Percentiles rank a stretch among this genome's conserved stretches.
These are phyloP conservation scores for Fonsecaea monophora DNA, from an alignment of 2,329 filamentous ascomycete genomes.

Conservation along the genomic window DNA sequence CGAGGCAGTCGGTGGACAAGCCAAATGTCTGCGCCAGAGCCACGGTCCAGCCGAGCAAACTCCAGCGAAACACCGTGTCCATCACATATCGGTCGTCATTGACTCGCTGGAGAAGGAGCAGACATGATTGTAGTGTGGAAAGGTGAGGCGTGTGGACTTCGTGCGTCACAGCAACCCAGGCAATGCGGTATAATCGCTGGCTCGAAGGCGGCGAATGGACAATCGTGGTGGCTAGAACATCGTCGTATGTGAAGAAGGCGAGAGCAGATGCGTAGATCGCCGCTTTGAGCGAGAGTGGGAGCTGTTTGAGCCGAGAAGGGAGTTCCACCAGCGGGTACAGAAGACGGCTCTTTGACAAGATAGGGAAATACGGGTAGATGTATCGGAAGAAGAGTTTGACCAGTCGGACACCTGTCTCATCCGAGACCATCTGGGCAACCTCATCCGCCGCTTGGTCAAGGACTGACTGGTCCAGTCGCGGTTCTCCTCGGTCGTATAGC, in stretches of 20 bases:
- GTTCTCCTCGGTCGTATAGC: constrained; percentile 21
- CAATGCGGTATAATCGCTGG: constrained; percentile 25
- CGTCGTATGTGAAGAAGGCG: constrained; percentile 45
- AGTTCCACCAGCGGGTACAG: constrained; percentile 17
- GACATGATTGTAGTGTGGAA: constrained; percentile 22
- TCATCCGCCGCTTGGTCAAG: constrained; percentile 17
- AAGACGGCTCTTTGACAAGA: constrained; percentile 14
- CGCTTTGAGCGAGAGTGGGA: constrained; percentile 39
- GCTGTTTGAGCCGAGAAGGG: constrained; percentile 11
- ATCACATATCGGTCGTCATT: constrained; percentile 15
- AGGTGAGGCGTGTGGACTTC: constrained; percentile 25
- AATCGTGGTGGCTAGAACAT: constrained; percentile 24
- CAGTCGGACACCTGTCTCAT: constrained; percentile 12
- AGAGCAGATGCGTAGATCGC: constrained; percentile 46
- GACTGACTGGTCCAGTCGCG: constrained; percentile 13
- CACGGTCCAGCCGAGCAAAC: constrained; percentile 16
- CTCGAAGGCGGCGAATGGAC: constrained; percentile 24
- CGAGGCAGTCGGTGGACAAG: constrained; percentile 13
- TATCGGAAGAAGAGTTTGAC: constrained; percentile 21
- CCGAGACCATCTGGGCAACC: constrained; percentile 16
- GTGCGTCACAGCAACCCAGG: constrained; percentile 20
- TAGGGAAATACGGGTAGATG: constrained; percentile 27
- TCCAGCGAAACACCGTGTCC: constrained; percentile 27
- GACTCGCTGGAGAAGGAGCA: constrained; percentile 23
- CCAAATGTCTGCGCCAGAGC: constrained; percentile 25